These are phyloP conservation scores for Monosporozyma solicola DNA, from an alignment of 805 yeast species.

Conservation along the genomic window DNA sequence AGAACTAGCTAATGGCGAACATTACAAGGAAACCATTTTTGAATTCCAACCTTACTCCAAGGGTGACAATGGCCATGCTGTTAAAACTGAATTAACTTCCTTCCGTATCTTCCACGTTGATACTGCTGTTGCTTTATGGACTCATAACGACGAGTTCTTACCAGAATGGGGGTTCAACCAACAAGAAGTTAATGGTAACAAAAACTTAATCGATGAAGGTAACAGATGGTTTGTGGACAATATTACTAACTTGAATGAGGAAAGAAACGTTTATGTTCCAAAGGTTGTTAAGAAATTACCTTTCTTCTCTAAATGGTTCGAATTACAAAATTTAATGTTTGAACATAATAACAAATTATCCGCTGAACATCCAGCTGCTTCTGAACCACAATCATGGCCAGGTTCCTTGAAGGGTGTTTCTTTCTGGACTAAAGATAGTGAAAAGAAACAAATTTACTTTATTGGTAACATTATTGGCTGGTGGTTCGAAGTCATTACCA, in stretches of 20 bases:
- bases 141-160: slow-evolving; percentile 69
- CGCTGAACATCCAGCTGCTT: slow-evolving; percentile 90
- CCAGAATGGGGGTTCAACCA: slow-evolving; percentile 96
- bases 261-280: slow-evolving; percentile 55
- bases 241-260: slow-evolving; percentile 56
- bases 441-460: slow-evolving; percentile 72
- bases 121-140: slow-evolving; percentile 90
- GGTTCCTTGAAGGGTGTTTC: slow-evolving; percentile 83
- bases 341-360: slow-evolving; percentile 81
- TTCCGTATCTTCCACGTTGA: slow-evolving; percentile 72
- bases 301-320: slow-evolving; percentile 82
- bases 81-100: slow-evolving; percentile 59
- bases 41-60: slow-evolving; percentile 55
- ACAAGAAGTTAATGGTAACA: slow-evolving; percentile 92
- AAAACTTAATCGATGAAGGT: slow-evolving; percentile 56
- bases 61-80: slow-evolving; percentile 36
- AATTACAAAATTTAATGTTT: slow-evolving; percentile 83
- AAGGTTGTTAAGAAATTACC: slow-evolving; percentile 54
- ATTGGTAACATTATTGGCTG: slow-evolving; percentile 87
- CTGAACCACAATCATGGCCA: slow-evolving; percentile 90
- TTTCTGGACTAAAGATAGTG: slow-evolving; percentile 77
- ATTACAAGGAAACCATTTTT: slow-evolving; percentile 70
- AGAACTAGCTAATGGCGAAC: slow-evolving; percentile 47
- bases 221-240: slow-evolving; percentile 72
- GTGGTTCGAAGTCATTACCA: slow-evolving; percentile 66